Percentiles rank a stretch among this genome's conserved stretches.
Conservation (phyloP, 139 green algal genomes). For the Haematococcus lacustris region DNA sequence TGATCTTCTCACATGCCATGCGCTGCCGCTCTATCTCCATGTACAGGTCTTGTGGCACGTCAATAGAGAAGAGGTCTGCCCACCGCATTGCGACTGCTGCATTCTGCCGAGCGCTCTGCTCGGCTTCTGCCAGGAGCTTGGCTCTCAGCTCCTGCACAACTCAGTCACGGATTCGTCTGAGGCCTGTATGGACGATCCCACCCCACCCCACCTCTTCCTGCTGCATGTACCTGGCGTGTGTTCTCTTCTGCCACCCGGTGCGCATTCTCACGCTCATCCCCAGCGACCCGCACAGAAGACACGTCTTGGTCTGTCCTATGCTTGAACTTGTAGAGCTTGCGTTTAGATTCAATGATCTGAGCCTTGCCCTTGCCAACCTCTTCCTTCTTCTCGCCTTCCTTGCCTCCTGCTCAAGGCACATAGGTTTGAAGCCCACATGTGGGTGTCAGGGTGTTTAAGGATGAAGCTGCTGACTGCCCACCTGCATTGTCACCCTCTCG, state of each 20-base stretch:
- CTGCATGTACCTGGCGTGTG: slow-evolving; percentile 45
- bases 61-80: slow-evolving; percentile 58
- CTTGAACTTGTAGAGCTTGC: slow-evolving; percentile 48
- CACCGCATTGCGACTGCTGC: slow-evolving; percentile 65
- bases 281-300: slow-evolving; percentile 44
- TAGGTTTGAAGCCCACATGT: too few species aligned
- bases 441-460: too few species aligned
- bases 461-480: too few species aligned
- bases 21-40: slow-evolving; percentile 57
- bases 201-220: too few species aligned
- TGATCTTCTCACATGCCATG: slow-evolving; percentile 50
- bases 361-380: slow-evolving; percentile 53
- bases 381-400: slow-evolving; percentile 49
- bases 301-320: slow-evolving; percentile 47
- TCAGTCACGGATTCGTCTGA: too few species aligned
- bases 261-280: slow-evolving; percentile 51
- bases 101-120: slow-evolving; percentile 59
- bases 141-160: slow-evolving; percentile 47
- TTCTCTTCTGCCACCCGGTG: slow-evolving; percentile 53
- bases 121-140: slow-evolving; percentile 68
- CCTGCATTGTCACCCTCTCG: too few species aligned
- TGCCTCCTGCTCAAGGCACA: slow-evolving; percentile 40
- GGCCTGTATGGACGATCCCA: too few species aligned
- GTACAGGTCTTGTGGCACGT: slow-evolving; percentile 64
- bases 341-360: slow-evolving; percentile 59